phyloP scores from a whole-genome alignment of 2,329 filamentous ascomycete species.

The Fusarium continuum region DNA sequence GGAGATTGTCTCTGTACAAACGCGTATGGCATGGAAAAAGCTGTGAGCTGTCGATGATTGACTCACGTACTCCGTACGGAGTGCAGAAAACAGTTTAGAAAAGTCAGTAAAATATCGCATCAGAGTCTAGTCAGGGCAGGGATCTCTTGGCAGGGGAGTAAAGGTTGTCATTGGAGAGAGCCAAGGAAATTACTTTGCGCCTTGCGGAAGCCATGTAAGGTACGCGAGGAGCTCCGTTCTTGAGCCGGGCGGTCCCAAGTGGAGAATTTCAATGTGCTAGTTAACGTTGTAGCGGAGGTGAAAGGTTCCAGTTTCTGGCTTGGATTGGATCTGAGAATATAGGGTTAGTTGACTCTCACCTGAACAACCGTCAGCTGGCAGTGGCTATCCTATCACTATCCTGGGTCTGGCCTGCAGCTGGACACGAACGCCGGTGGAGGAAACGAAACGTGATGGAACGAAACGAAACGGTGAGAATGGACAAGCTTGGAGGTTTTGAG shows the following conservation, averaged over 20 bases:
- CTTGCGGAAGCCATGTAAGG: conserved; percentile 12
- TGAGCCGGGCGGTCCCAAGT: neutral
- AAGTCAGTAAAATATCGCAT: neutral
- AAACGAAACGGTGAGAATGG: conserved; percentile 32
- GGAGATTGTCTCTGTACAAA: neutral
- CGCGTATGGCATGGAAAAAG: neutral
- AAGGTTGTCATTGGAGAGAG: conserved; percentile 15
- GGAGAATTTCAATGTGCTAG: conserved; percentile 4
- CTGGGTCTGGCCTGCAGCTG: conserved; percentile 31
- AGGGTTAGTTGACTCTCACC: conserved; percentile 8
- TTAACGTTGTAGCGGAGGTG: neutral
- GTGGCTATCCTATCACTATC: neutral
- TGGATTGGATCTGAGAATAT: neutral
- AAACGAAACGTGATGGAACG: conserved; percentile 25
- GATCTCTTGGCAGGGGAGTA: conserved; percentile 38
- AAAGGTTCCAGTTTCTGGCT: neutral
- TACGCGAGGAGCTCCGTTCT: conserved; percentile 17
- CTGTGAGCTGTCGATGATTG: neutral
- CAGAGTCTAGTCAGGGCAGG: neutral
- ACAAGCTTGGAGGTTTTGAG: neutral
- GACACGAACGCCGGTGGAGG: conserved; percentile 8
- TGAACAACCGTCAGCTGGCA: conserved; percentile 8
- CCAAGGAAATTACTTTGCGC: conserved; percentile 15
- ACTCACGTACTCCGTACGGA: too few species aligned
- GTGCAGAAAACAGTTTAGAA: too few species aligned